Conservation (phyloP, 1,139 yeast genomes). For the Protomyces inouyei region DNA sequence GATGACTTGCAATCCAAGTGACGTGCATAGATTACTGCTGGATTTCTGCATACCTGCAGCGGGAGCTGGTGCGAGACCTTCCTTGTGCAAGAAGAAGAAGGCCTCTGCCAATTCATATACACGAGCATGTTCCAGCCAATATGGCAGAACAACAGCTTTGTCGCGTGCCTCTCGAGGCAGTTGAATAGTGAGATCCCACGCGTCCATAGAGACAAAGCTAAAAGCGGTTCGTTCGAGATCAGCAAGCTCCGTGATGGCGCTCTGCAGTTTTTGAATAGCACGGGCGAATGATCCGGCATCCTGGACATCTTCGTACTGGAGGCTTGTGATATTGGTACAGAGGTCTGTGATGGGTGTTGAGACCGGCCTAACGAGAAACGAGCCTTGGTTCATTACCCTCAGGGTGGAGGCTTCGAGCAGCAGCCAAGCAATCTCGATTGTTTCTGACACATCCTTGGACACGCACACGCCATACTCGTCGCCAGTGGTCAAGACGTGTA, state of each 20-base stretch:
- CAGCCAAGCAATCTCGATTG: conserved; percentile 64
- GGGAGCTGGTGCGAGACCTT: neutral
- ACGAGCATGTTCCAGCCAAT: conserved; percentile 68
- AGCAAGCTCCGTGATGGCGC: conserved; percentile 46
- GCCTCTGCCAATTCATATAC: conserved; percentile 63
- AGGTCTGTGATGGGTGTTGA: conserved; percentile 64
- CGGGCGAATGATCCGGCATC: conserved; percentile 51
- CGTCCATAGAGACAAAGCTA: conserved; percentile 61
- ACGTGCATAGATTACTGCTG: conserved; percentile 50
- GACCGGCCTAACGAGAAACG: conserved; percentile 55
- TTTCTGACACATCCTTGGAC: conserved; percentile 60
- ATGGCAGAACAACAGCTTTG: conserved; percentile 65
- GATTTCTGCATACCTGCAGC: conserved; percentile 8
- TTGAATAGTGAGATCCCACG: conserved; percentile 69
- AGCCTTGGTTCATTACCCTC: conserved; percentile 42
- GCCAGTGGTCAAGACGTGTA: conserved; percentile 62
- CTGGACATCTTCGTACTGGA: conserved; percentile 63
- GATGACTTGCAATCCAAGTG: conserved; percentile 50
- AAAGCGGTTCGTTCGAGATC: conserved; percentile 50
- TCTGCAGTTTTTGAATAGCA: conserved; percentile 54
- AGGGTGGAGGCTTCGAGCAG: conserved; percentile 44
- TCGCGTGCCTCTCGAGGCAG: conserved; percentile 78
- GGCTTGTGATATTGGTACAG: conserved; percentile 49
- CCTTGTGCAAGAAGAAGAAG: neutral
- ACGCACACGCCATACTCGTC: conserved; percentile 60